Evolutionary conservation across 148 eudicot genomes (phyloP).

Genomic region (Persicaria tinctoria): DNA sequence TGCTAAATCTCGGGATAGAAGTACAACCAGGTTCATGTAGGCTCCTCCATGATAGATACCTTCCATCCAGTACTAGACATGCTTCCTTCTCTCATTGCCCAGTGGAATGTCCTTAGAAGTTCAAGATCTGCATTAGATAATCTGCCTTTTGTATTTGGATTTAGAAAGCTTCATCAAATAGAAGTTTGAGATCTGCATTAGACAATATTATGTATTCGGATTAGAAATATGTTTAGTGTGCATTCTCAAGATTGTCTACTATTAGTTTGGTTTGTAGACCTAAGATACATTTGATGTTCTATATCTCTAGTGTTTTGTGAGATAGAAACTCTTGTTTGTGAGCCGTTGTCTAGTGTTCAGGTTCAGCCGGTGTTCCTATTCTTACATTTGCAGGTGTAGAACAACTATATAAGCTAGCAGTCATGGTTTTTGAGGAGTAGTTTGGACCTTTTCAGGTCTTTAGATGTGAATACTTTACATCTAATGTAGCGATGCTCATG

Average conservation of each 20-base stretch:
- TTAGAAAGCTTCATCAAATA: not conserved
- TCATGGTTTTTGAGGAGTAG: not conserved
- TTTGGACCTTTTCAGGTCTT: not conserved
- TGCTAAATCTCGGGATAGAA: slow-evolving; percentile 41
- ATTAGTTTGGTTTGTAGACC: slow-evolving; percentile 13
- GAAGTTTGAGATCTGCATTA: not conserved
- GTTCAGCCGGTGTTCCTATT: not conserved
- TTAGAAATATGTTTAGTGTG: slow-evolving; percentile 9
- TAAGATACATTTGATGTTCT: slow-evolving; percentile 6
- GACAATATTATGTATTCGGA: not conserved
- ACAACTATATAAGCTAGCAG: not conserved
- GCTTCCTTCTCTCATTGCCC: slow-evolving; percentile 25
- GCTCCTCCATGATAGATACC: slow-evolving; percentile 29
- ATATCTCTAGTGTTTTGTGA: slow-evolving; percentile 4
- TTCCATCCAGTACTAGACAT: slow-evolving; percentile 29
- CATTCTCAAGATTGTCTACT: slow-evolving; percentile 1
- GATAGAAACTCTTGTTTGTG: slow-evolving; percentile 1
- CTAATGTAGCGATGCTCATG: no score
- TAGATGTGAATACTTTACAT: no score
- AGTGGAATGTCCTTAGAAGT: slow-evolving; percentile 25
- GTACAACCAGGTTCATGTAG: slow-evolving; percentile 32
- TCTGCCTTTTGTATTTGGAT: slow-evolving; percentile 5
- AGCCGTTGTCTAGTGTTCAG: not conserved
- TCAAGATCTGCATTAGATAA: slow-evolving; percentile 15
- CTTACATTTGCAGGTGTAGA: slow-evolving; percentile 4